Evolutionary conservation across 768 basidiomycete genomes (phyloP), one percentile per base, ranked within the genome.

Genomic region (Filobasidium floriforme): DNA sequence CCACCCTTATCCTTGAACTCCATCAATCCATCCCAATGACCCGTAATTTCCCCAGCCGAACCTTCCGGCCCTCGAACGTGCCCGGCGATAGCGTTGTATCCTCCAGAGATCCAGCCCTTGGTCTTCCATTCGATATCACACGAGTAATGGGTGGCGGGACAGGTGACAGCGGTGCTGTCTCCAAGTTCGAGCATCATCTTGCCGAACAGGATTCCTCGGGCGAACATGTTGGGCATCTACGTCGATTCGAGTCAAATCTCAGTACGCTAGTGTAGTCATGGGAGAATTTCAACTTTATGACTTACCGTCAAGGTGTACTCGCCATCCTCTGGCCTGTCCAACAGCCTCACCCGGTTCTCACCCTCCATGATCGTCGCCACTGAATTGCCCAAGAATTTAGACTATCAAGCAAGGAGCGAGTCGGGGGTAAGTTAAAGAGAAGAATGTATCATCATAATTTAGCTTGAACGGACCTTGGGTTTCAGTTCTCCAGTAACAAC

Each of bases 101-200:
- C 88, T 26, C 96, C 96, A 0, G 92, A 92, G 80, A 97, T 96
- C 83, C 94, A 97, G 22, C 94, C 94, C 85, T 96, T 98, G 46
- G 92, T 93, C 83, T 97, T 98, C 83, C 98, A 99, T 71, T 97
- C 92, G 41, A 98, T 80, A 75, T 94, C 92, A 68, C 89, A 89
- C 55, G 77, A 80, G 68, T 90, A 77, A 22, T 85, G 86, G 52
- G 85, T 85, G 72, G 85, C 86, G 73, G 89, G 87, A 80, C 92
- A 92, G 81, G 85, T 86, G 65, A 91, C 90, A 9, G 81, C 84
- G 71, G 90, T 92, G 41, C 85, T 84, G 79, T 98, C 96, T 5
- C 94, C 93, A 24, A 99, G 82, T 80, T 99, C 96, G 61, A 94
- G 82, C 29, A 97, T 88, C 92, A 99, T 94, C 83, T 80, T 80